Evolutionary conservation across 257 asterid genomes (phyloP).

Genomic region (Voacanga thouarsii): DNA sequence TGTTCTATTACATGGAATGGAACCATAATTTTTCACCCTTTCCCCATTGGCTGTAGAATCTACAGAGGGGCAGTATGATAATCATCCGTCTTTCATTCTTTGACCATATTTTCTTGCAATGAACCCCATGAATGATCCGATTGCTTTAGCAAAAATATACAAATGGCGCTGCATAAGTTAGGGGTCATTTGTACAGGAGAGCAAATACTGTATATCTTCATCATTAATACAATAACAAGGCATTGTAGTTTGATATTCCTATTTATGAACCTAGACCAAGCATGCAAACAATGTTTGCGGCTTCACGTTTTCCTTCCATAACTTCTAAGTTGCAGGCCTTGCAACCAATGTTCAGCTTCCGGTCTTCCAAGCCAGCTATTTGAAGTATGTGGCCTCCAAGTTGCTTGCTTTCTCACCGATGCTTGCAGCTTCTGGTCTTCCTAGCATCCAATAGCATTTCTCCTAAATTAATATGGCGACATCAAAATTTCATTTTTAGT

Average conservation of each 20-base stretch:
- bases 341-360: constrained; percentile 28
- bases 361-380: constrained; percentile 17
- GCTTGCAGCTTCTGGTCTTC: constrained; percentile 52
- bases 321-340: constrained; percentile 51
- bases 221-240: not conserved
- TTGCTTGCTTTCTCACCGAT: constrained; percentile 52
- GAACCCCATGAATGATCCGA: not conserved
- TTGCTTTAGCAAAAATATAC: not conserved
- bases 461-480: constrained; percentile 44
- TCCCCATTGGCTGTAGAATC: not conserved
- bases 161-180: not conserved
- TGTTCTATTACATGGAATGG: not conserved
- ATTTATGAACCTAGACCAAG: not conserved
- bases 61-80: not conserved
- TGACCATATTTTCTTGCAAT: not conserved
- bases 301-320: constrained; percentile 22
- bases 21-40: not conserved
- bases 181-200: not conserved
- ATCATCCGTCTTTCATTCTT: not conserved
- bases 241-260: not conserved
- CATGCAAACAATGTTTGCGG: not conserved
- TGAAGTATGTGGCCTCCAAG: constrained; percentile 59
- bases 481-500: not conserved
- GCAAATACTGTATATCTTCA: not conserved
- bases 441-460: constrained; percentile 47